Base-by-base conservation (phyloP, 768 basidiomycete species). In the Xerocomellus dryophilus region DNA sequence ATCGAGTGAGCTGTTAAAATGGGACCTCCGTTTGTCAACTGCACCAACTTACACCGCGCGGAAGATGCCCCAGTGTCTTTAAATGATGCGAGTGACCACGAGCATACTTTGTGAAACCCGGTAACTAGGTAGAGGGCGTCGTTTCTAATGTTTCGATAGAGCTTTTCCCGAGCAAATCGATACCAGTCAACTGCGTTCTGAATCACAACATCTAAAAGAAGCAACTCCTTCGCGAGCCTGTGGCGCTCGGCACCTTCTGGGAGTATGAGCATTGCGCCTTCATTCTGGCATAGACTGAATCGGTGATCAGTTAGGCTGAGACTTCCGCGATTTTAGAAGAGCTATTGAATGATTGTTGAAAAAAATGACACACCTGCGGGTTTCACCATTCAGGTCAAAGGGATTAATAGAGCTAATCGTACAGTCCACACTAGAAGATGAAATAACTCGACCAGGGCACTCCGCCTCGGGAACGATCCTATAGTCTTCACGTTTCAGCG, bases 201-300 rank as follows among this genome's bases (percentile, higher is more conserved):
- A 17, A 54, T 39, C 7, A 62, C 64, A 18, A 57, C 64, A 21
- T 60, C 47, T 14, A 43, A 40, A 25, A 69, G 61, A 27, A 29
- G 46, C 25, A 9, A 14, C 15, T 58, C 29, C 14, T 66, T 53
- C 17, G 53, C 50, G 38, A 66, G 55, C 25, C 54, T 56, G 23
- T 54, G 50, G 32, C 57, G 54, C 25, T 41, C 38, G 4, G 64
- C 59, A 8, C 66, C 69, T n/a, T 67, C 59, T 2, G 70, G 68
- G 47, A 71, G 60, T 7, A 62, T 50, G 4, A 72, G 49, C 17
- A 69, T 50, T 8, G 69, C 66, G 2, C 66, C 68, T 60, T 68
- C 61, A 36, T 29, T 18, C 20, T 40, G 18, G 17, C 44, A 31
- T 12, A 41, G 40, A 18, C 12, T 31, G 35, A 48, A 49, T 5